Percentiles rank a stretch among this genome's conserved stretches.
These are phyloP conservation scores for Arthroderma sp. DNA, from an alignment of 2,329 filamentous ascomycete species.

Conservation along the genomic window DNA sequence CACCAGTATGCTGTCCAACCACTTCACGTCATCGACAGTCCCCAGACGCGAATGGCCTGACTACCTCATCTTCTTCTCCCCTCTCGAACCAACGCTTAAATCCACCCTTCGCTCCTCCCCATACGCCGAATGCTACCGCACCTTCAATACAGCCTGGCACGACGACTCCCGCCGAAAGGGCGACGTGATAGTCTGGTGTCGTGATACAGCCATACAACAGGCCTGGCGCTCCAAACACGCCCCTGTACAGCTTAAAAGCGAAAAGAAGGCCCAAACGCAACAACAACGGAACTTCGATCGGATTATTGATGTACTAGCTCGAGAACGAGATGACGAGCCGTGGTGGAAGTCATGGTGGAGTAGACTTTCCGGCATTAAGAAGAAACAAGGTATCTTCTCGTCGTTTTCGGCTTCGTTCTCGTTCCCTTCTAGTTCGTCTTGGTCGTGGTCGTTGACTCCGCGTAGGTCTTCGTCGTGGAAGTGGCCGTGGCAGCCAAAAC, in stretches of 20 bases:
- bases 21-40: not conserved
- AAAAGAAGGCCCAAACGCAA: conserved; percentile 1
- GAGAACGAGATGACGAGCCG: conserved; percentile 10
- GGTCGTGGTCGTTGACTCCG: conserved; percentile 6
- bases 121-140: conserved; percentile 48
- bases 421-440: not conserved
- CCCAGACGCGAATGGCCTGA: conserved; percentile 35
- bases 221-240: conserved; percentile 24
- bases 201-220: conserved; percentile 27
- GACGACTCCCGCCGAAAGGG: conserved; percentile 50
- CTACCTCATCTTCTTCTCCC: conserved; percentile 44
- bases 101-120: conserved; percentile 32
- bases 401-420: not conserved
- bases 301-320: conserved; percentile 24
- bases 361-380: not conserved
- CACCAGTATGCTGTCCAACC: conserved; percentile 5
- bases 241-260: conserved; percentile 5
- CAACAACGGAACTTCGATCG: conserved; percentile 27
- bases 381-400: not conserved
- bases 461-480: conserved; percentile 5
- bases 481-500: conserved; percentile 10
- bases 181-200: conserved; percentile 52
- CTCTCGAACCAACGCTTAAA: conserved; percentile 42
- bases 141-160: conserved; percentile 51
- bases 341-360: not conserved